Conservation (phyloP, 345 rosid species). For the Mercurialis annua region DNA sequence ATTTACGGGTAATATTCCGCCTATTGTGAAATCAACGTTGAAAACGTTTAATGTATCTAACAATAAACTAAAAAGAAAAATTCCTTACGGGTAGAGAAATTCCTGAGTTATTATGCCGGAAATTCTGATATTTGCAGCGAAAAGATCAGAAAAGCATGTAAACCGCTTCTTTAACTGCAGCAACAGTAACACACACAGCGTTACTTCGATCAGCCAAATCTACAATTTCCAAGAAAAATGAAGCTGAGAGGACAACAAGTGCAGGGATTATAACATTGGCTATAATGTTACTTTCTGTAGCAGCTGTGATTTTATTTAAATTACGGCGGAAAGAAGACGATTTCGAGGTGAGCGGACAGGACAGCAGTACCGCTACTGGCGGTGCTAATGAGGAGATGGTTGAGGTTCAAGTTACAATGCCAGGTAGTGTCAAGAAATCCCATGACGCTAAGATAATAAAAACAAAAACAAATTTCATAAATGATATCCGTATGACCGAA, state of each 20-base stretch:
- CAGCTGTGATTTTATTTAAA: constrained; percentile 23
- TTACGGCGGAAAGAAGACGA: constrained; percentile 25
- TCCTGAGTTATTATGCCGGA: constrained; percentile 43
- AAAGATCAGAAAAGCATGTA: constrained; percentile 35
- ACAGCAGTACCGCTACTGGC: constrained; percentile 1
- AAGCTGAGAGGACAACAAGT: constrained; percentile 13
- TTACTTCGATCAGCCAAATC: background rate
- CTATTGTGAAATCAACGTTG: constrained; percentile 36
- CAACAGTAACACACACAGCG: background rate
- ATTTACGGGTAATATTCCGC: constrained; percentile 56
- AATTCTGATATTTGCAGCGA: constrained; percentile 60
- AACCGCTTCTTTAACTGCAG: background rate
- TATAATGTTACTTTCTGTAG: constrained; percentile 28
- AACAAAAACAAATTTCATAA: too few species aligned
- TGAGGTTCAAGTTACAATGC: constrained; percentile 34
- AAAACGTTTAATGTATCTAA: constrained; percentile 44
- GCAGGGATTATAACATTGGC: constrained; percentile 36
- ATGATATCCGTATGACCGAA: too few species aligned
- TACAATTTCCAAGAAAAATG: background rate
- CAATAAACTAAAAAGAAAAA: constrained; percentile 56
- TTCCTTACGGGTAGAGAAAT: constrained; percentile 50
- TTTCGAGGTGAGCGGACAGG: constrained; percentile 13
- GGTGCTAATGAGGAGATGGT: constrained; percentile 4
- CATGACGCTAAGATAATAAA: too few species aligned
- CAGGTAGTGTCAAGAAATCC: too few species aligned